Conservation (phyloP, 2,329 filamentous ascomycete genomes). For the Alternaria brassicicola region DNA sequence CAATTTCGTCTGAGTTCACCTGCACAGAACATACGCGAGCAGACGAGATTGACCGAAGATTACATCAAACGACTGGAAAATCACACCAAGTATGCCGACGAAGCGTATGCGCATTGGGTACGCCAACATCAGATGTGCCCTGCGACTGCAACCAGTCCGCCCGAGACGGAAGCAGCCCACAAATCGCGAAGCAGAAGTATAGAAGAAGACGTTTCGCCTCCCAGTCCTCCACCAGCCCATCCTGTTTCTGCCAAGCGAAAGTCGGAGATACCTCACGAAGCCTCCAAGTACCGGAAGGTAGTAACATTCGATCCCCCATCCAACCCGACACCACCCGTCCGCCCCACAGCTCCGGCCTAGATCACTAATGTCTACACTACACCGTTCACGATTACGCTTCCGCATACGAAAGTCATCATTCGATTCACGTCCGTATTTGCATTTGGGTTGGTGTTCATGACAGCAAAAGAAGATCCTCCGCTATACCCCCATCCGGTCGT, state of each 20-base stretch:
- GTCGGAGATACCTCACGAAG: constrained; percentile 19
- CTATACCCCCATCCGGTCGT: constrained; percentile 28
- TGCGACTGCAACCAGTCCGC: constrained; percentile 2
- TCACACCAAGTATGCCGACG: constrained; percentile 24
- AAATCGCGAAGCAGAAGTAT: constrained; percentile 11
- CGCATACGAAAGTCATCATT: constrained; percentile 9
- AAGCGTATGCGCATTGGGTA: constrained; percentile 18
- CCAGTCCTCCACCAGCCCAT: constrained; percentile 1
- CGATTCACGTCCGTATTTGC: constrained; percentile 23
- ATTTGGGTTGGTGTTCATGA: constrained; percentile 27
- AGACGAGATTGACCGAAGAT: constrained; percentile 19
- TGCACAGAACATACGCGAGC: constrained; percentile 22
- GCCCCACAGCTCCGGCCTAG: constrained; percentile 20
- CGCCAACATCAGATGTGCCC: constrained; percentile 9
- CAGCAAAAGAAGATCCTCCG: constrained; percentile 22
- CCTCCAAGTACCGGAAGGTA: constrained; percentile 23
- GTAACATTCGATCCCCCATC: constrained; percentile 12
- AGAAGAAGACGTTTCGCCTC: not conserved
- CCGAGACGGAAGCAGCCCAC: constrained; percentile 6
- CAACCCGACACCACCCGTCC: constrained; percentile 21
- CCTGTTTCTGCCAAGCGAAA: constrained; percentile 25
- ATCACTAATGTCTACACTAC: not conserved
- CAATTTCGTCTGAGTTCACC: constrained; percentile 16
- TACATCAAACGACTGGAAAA: constrained; percentile 25
- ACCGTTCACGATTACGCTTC: constrained; percentile 6